phyloP scores from a whole-genome alignment of 2,329 filamentous ascomycete species.

The Aspergillus ibericus region DNA sequence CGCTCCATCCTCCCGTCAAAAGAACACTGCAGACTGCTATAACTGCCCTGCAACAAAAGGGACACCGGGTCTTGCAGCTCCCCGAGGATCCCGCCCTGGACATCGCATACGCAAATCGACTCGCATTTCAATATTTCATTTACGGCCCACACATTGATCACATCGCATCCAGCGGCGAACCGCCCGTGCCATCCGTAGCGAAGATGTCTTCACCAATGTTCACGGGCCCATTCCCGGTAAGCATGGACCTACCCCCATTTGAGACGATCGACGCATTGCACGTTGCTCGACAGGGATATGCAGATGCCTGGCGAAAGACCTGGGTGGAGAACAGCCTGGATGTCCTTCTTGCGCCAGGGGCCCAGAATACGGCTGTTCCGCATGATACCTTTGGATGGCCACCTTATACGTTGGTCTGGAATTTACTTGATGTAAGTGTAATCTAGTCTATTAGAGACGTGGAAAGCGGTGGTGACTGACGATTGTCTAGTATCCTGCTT shows the following conservation, averaged over 20 bases:
- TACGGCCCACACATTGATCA: background rate
- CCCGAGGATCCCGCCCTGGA: background rate
- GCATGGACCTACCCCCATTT: background rate
- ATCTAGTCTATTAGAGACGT: background rate
- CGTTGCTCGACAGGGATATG: background rate
- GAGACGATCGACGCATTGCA: background rate
- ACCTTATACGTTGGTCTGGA: background rate
- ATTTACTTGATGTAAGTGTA: background rate
- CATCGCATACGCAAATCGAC: background rate
- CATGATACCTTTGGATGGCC: slow-evolving; percentile 46
- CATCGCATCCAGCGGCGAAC: background rate
- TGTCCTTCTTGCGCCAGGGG: slow-evolving; percentile 48
- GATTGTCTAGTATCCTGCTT: slow-evolving; percentile 49
- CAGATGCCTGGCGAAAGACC: slow-evolving; percentile 28
- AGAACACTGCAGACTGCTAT: slow-evolving; percentile 41
- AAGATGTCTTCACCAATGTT: background rate
- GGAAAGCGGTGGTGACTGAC: background rate
- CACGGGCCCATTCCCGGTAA: background rate
- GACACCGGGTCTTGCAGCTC: slow-evolving; percentile 43
- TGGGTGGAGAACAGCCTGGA: slow-evolving; percentile 50
- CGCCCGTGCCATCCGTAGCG: background rate
- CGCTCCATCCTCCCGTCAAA: slow-evolving; percentile 51
- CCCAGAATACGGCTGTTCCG: slow-evolving; percentile 51
- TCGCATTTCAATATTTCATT: background rate
- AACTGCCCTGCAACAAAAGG: slow-evolving; percentile 43